Percentiles rank a stretch among this genome's conserved stretches.
These are phyloP conservation scores for Coriolopsis trogii DNA, from an alignment of 1,284 basidiomycete genomes.

Conservation along the genomic window DNA sequence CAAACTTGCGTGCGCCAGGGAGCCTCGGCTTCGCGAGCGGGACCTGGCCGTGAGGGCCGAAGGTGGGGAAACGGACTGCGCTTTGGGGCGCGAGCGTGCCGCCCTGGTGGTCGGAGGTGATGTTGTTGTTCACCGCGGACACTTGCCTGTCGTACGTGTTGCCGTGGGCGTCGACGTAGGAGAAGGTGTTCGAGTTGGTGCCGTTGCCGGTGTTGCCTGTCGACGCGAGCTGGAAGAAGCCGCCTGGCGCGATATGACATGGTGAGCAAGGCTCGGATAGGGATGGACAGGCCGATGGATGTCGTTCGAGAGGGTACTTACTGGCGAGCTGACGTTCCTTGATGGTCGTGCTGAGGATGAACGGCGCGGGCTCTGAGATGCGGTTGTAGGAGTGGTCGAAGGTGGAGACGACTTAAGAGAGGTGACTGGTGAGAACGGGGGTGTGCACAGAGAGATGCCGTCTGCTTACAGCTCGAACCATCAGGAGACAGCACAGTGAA, in stretches of 20 bases:
- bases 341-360: slow-evolving; percentile 60
- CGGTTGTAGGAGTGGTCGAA: slow-evolving; percentile 75
- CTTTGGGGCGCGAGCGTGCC: slow-evolving; percentile 51
- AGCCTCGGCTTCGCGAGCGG: slow-evolving; percentile 40
- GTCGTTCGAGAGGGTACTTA: slow-evolving; percentile 31
- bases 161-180: slow-evolving; percentile 57
- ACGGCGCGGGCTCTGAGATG: slow-evolving; percentile 56
- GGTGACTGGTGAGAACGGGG: background rate
- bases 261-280: background rate
- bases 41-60: slow-evolving; percentile 12
- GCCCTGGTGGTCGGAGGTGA: slow-evolving; percentile 60
- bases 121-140: slow-evolving; percentile 59
- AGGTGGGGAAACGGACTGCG: slow-evolving; percentile 15
- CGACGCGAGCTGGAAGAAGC: slow-evolving; percentile 51
- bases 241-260: slow-evolving; percentile 42
- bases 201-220: slow-evolving; percentile 65
- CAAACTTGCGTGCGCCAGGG: slow-evolving; percentile 41
- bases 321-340: slow-evolving; percentile 59
- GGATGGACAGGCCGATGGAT: background rate
- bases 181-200: slow-evolving; percentile 68
- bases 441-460: background rate
- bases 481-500: slow-evolving; percentile 47
- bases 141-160: slow-evolving; percentile 69
- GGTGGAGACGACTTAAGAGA: slow-evolving; percentile 45
- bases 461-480: slow-evolving; percentile 54